Percentiles rank a stretch among this genome's conserved stretches.
phyloP scores from a whole-genome alignment of 2,329 filamentous ascomycete species.

The Microdochium nivale region DNA sequence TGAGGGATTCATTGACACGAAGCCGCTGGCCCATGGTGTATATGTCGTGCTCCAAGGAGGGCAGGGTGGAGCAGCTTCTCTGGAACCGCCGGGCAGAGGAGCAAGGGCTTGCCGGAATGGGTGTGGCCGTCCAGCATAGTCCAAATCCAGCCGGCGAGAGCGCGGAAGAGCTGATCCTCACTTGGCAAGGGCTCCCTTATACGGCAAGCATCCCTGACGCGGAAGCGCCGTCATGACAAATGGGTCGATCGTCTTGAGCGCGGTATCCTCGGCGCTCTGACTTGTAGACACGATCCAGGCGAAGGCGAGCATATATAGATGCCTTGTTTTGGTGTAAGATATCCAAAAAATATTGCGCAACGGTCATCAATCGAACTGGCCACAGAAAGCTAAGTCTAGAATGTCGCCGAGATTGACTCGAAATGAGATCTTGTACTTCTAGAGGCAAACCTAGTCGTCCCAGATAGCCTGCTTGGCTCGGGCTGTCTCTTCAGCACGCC shows the following conservation, averaged over 20 bases:
- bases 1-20: slow-evolving; percentile 61
- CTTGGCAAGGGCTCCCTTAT: slow-evolving; percentile 34
- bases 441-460: slow-evolving; percentile 48
- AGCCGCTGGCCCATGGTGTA: slow-evolving; percentile 67
- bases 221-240: background rate
- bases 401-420: background rate
- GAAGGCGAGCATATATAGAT: too few relatives aligned
- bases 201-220: background rate
- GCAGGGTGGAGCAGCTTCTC: slow-evolving; percentile 56
- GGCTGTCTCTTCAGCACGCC: slow-evolving; percentile 56
- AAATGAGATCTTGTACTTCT: background rate
- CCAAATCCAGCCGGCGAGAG: slow-evolving; percentile 16
- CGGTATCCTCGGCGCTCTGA: background rate
- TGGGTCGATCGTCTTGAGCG: background rate
- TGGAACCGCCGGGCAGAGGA: slow-evolving; percentile 62
- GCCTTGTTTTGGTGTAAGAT: too few relatives aligned
- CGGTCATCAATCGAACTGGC: too few relatives aligned
- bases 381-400: too few relatives aligned
- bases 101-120: slow-evolving; percentile 52
- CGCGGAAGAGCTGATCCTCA: slow-evolving; percentile 37
- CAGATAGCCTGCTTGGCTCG: slow-evolving; percentile 78
- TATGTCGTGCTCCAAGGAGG: slow-evolving; percentile 49
- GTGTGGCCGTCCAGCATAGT: slow-evolving; percentile 37
- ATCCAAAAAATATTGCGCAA: too few relatives aligned
- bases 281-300: background rate